Evolutionary conservation across 1,139 yeast species (phyloP).

Genomic region (Nakaseomyces kungkrabaensis): DNA sequence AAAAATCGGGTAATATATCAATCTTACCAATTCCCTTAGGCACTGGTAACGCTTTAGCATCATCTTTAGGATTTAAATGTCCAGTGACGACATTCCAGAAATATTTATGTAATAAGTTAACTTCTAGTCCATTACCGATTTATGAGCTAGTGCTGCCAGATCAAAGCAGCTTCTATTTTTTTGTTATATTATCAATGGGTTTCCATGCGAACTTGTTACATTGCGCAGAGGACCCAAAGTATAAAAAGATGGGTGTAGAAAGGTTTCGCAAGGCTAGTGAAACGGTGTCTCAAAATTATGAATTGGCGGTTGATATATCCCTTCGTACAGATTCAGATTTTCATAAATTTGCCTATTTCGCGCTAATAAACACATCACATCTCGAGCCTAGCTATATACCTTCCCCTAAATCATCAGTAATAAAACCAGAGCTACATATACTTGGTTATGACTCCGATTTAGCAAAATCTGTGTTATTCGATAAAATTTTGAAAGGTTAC

Average conservation of each 20-base stretch:
- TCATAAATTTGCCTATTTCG: conserved; percentile 54
- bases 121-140: conserved; percentile 41
- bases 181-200: conserved; percentile 76
- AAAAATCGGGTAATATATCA: conserved; percentile 19
- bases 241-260: conserved; percentile 52
- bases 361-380: conserved; percentile 49
- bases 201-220: conserved; percentile 81
- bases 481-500: conserved; percentile 40
- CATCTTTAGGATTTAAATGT: conserved; percentile 44
- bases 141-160: conserved; percentile 48
- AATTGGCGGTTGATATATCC: conserved; percentile 13
- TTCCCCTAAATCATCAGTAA: conserved; percentile 57
- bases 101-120: conserved; percentile 32
- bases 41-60: conserved; percentile 74
- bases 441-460: conserved; percentile 41
- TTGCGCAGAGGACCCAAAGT: conserved; percentile 56
- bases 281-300: conserved; percentile 35
- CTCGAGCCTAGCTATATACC: conserved; percentile 64
- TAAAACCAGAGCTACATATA: conserved; percentile 42
- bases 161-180: conserved; percentile 36
- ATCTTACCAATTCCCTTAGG: conserved; percentile 65
- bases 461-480: conserved; percentile 35
- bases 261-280: conserved; percentile 65
- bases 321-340: conserved; percentile 20
- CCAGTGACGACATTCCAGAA: conserved; percentile 40